Base-by-base conservation (phyloP, 2,329 filamentous ascomycete genomes). In the Cladosporium cucumerinum region DNA sequence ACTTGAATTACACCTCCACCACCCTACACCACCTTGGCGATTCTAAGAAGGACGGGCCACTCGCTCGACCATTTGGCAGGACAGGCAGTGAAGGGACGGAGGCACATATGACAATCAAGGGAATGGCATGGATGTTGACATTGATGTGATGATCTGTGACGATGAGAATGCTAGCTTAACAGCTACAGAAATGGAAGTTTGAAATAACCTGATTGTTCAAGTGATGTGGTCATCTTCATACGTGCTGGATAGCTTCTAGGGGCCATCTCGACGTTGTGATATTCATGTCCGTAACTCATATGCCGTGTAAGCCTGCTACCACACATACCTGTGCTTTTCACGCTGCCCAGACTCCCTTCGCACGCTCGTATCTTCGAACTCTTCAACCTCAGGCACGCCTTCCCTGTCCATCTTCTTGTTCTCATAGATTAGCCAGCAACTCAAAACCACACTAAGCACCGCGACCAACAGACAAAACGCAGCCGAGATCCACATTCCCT, bases 401-500 rank as follows among this genome's bases (percentile, higher is more conserved):
- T 81, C 80, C 66, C 75, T 72, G 58, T 87, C 87, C 3, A 90
- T 74, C 68, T 84, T 84, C 72, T 76, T 80, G 67, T 91, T 91
- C 76, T 90, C 85, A 75, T 80, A 82, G 16, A 80, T 79, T 23
- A 90, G 78, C 25, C 89, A 74, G 7, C 79, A 77, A 6, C 87
- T 81, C 48, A 89, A 72, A 1, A 77, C 62, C 0, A 87, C 68
- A 0, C 86, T 86, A 6, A 90, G 72, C 0, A 82, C 65, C 0
- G 81, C 84, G 0, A 86, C 87, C 51, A 89, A 77, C 7, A 89
- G 74, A 75, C 87, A 89, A 49, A 90, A 85, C 0, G 79, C 82
- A 0, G 87, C 84, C 68, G 87, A 89, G 3, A 88, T 83, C 63
- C 80, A 80, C 76, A 84, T 84, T 0, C 88, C 88, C 1, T 84